Conservation (phyloP, 2,329 filamentous ascomycete genomes). For the Colletotrichum sp. region DNA sequence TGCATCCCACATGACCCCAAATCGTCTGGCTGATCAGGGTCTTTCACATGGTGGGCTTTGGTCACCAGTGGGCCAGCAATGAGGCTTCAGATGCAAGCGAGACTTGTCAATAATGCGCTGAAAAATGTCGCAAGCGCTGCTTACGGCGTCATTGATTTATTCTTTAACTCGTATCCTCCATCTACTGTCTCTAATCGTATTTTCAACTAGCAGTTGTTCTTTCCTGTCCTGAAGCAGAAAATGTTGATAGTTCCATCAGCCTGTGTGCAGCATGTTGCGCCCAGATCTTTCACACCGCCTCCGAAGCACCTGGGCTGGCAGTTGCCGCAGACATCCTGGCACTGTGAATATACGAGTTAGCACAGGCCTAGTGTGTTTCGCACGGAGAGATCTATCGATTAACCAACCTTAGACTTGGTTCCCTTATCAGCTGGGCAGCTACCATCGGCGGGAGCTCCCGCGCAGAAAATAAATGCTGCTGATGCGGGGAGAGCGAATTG, state of each 20-base stretch:
- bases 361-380: not conserved
- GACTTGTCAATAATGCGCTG: not conserved
- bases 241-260: not conserved
- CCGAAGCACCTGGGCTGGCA: not conserved
- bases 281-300: not conserved
- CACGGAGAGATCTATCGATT: accelerated
- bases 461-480: not conserved
- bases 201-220: not conserved
- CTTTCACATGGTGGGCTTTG: too few species aligned
- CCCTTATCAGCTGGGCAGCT: not conserved
- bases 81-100: not conserved
- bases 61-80: too few species aligned
- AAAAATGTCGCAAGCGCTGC: not conserved
- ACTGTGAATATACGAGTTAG: not conserved
- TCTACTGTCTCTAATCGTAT: not conserved
- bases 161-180: too few species aligned
- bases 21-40: too few species aligned
- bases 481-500: not conserved
- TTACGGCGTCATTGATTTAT: not conserved
- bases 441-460: not conserved
- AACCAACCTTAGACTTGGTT: not conserved
- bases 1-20: too few species aligned
- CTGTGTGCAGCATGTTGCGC: not conserved
- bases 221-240: not conserved
- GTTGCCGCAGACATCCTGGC: not conserved